Percentiles rank a stretch among this genome's conserved stretches.
phyloP scores from a whole-genome alignment of 1,284 basidiomycete species.

The Ceratobasidium papillatum region DNA sequence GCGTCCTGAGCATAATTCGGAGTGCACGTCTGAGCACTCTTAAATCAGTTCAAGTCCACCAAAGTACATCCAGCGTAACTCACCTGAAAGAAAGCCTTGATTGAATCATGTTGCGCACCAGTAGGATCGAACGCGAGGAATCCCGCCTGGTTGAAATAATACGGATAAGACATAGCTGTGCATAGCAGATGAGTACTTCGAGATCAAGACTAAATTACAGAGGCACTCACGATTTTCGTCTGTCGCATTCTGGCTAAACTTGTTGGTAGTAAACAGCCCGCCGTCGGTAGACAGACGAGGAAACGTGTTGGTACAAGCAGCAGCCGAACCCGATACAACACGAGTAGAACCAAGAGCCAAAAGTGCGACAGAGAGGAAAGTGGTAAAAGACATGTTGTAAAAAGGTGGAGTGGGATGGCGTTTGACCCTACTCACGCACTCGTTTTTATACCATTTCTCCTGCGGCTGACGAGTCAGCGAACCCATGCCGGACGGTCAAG shows the following conservation, averaged over 20 bases:
- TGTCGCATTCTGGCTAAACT: not conserved
- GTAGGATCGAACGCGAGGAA: not conserved
- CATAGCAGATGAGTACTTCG: not conserved
- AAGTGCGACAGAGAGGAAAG: not conserved
- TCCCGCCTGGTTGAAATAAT: not conserved
- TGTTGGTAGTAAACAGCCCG: not conserved
- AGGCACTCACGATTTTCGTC: not conserved
- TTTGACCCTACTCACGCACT: not conserved
- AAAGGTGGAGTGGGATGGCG: not conserved
- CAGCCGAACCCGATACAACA: not conserved
- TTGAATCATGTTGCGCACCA: not conserved
- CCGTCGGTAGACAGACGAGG: not conserved
- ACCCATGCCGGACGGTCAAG: not conserved
- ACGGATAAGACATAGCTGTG: not conserved
- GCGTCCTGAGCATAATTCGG: not conserved
- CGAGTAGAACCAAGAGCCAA: not conserved
- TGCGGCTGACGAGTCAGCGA: not conserved
- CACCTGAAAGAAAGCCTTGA: conserved; percentile 3
- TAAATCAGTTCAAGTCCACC: no score
- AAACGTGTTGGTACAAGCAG: not conserved
- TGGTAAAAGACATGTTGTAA: not conserved
- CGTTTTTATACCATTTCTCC: not conserved
- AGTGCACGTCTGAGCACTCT: not conserved
- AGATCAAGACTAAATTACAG: not conserved
- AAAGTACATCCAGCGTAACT: not conserved